A percentile compares a stretch with the other conserved stretches of the same genome.
Evolutionary conservation across 352 stramenopile genomes (phyloP).

Genomic region (Phytophthora syringae): DNA sequence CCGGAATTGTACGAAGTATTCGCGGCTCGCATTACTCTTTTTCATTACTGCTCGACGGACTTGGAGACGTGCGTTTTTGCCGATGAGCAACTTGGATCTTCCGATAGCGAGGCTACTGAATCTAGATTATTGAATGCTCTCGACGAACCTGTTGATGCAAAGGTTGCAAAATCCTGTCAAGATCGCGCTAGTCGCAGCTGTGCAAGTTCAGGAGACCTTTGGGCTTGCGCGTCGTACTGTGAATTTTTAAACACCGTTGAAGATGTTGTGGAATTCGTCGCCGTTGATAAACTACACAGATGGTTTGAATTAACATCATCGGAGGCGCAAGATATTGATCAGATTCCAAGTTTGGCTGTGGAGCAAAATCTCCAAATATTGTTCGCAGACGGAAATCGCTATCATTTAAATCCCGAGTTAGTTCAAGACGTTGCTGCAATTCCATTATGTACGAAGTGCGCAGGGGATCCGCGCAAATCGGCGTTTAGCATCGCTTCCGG

Average conservation of each 20-base stretch:
- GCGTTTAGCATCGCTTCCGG: slow-evolving; percentile 14
- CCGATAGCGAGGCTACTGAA: neutral
- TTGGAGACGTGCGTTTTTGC: neutral
- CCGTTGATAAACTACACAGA: neutral
- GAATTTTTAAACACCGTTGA: slow-evolving; percentile 15
- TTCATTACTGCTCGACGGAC: slow-evolving; percentile 10
- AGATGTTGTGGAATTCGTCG: neutral
- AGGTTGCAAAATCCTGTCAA: neutral
- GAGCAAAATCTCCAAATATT: neutral
- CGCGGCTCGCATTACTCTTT: slow-evolving; percentile 4
- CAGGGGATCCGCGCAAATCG: neutral
- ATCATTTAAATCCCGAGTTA: slow-evolving; percentile 15
- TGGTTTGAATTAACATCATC: neutral
- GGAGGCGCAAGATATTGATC: neutral
- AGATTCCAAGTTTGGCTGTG: neutral
- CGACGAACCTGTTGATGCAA: neutral
- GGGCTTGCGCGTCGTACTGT: slow-evolving; percentile 10
- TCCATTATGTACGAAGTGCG: neutral
- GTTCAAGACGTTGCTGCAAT: slow-evolving; percentile 1
- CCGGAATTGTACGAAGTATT: slow-evolving; percentile 1
- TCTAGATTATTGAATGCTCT: neutral
- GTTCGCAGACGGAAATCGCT: neutral
- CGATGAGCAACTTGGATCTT: no score
- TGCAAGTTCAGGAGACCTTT: neutral
- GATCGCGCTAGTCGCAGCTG: neutral